Percentiles rank a stretch among this genome's conserved stretches.
phyloP scores from a whole-genome alignment of 169 alveolate species.

The Cryptosporidium parvum region DNA sequence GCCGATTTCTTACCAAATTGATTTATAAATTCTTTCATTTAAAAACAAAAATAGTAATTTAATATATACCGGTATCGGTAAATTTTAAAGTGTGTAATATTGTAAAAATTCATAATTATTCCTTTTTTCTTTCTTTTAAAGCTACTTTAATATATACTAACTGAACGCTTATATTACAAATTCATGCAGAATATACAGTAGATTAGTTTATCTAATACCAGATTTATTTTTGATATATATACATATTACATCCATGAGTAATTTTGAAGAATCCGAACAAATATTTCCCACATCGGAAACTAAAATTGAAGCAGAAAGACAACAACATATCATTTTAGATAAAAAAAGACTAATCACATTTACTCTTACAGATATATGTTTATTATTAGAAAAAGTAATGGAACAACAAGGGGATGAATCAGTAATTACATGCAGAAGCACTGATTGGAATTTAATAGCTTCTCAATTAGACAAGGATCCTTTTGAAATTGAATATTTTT shows the following conservation, averaged over 20 bases:
- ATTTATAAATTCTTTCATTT: too few relatives aligned
- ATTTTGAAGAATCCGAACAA: neutral
- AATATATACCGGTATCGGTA: neutral
- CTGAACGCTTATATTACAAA: too few relatives aligned
- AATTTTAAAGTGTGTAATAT: neutral
- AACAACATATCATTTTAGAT: constrained; percentile 19
- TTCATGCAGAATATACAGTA: too few relatives aligned
- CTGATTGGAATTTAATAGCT: constrained; percentile 67
- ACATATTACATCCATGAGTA: neutral
- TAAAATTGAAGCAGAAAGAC: constrained; percentile 30
- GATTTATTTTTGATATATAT: neutral
- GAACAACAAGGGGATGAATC: constrained; percentile 71
- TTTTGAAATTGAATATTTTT: constrained; percentile 66
- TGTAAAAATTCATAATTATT: too few relatives aligned
- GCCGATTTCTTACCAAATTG: neutral
- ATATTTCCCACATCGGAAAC: neutral
- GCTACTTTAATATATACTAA: neutral
- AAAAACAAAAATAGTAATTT: too few relatives aligned
- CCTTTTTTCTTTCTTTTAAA: neutral
- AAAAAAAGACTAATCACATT: constrained; percentile 30
- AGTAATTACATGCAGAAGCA: constrained; percentile 13
- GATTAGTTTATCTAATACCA: neutral
- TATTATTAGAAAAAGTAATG: constrained; percentile 27
- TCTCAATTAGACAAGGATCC: constrained; percentile 33
- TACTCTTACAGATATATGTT: constrained; percentile 49